Base-by-base conservation (phyloP, 2,329 filamentous ascomycete genomes). In the Colletotrichum sojae region DNA sequence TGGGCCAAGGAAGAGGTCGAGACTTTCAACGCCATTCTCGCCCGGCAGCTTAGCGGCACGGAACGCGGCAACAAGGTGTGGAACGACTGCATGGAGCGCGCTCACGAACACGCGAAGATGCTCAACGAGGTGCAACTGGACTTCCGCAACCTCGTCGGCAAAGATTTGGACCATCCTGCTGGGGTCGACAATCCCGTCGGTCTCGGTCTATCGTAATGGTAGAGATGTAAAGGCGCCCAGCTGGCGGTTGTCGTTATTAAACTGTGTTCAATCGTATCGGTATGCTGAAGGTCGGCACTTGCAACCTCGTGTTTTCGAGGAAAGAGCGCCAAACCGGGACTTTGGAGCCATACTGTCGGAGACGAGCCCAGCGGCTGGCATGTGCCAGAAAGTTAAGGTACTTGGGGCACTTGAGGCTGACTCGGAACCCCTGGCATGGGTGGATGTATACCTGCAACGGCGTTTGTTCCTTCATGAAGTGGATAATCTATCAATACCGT, bases 1-100 rank as follows among this genome's bases (percentile, higher is more conserved):
- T 99, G 96, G 96, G 95, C 94, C n/a, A 98, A 98, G 80, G 92
- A 96, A 74, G 91, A 97, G 77, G 90, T 98, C 1, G 95, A 98
- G 74, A 90, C 90, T 2, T 98, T 98, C 84, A 98, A 98, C 75
- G 86, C 86, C 53, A 90, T 96, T 58, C 84, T 99, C 45, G 89
- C 88, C 43, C 86, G 95, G 68, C 96, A 98, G 81, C 84, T 99
- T 70, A 97, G 94, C 81, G 94, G 93, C 77, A 92, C 96, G 2
- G 92, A 97, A 70, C 87, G 85, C 57, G 90, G 88, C n/a, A 91
- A 92, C 15, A 86, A 89, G 52, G 87, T 93, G 1, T 98, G 94
- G 93, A 88, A 88, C 61, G 88, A 93, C 75, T 98, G 96, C 80
- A 90, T 98, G 83, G 89, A 92, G 51, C 88, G 92, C 73, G 94